A percentile compares a stretch with the other conserved stretches of the same genome.
These are phyloP conservation scores for Gracilaria gracilis DNA, from an alignment of 23 red algal genomes.

Conservation along the genomic window DNA sequence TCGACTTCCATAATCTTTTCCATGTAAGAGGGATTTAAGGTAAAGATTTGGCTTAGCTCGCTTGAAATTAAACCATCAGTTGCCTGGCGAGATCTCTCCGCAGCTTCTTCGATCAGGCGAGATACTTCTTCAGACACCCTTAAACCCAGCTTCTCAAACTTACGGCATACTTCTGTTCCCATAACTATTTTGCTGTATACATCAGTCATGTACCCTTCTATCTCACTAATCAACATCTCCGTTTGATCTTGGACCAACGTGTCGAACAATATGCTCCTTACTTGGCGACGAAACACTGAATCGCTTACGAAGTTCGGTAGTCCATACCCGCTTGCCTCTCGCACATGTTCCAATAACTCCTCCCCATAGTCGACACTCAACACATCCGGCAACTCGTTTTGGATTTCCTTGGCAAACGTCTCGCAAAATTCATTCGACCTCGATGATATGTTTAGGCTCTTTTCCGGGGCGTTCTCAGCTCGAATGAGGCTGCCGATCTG, in stretches of 20 bases:
- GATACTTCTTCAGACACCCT: background rate
- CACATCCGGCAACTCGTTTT: constrained; percentile 34
- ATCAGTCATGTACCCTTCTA: constrained; percentile 8
- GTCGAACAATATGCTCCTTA: constrained; percentile 7
- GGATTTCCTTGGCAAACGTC: constrained; percentile 1
- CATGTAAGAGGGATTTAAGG: constrained; percentile 19
- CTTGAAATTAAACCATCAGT: background rate
- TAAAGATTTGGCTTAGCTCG: constrained; percentile 32
- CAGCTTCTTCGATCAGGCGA: background rate
- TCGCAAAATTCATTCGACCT: constrained; percentile 17
- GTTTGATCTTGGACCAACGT: constrained; percentile 10
- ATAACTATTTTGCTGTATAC: background rate
- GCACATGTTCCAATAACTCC: background rate
- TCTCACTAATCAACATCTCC: constrained; percentile 1
- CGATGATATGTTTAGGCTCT: constrained; percentile 21
- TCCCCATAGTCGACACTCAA: background rate
- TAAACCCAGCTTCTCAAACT: background rate
- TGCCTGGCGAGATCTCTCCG: background rate
- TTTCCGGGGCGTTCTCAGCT: background rate
- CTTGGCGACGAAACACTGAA: constrained; percentile 16
- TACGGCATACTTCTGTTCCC: no score
- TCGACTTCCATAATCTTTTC: background rate
- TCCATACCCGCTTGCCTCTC: constrained; percentile 37
- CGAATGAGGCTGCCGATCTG: background rate
- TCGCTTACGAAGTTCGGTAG: constrained; percentile 51